A percentile compares a stretch with the other conserved stretches of the same genome.
Evolutionary conservation across 2,329 filamentous ascomycete genomes (phyloP).

Genomic region (Ophiostoma populinum): DNA sequence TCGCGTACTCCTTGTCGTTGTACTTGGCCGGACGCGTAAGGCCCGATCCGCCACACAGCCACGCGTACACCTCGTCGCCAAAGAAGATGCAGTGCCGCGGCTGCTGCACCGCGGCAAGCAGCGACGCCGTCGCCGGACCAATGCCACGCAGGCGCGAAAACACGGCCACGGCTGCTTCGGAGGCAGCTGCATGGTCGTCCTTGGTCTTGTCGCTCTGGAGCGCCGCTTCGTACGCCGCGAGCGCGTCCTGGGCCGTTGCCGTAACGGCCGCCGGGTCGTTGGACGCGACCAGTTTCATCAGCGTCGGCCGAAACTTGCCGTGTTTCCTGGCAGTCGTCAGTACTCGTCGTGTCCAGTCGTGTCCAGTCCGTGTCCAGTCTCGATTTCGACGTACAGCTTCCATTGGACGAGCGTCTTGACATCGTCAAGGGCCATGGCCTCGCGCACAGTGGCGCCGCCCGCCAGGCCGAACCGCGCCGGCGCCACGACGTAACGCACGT

Average conservation of each 20-base stretch:
- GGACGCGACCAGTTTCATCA: conserved; percentile 42
- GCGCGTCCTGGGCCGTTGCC: conserved; percentile 32
- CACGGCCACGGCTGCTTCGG: conserved; percentile 28
- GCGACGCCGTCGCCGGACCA: conserved; percentile 62
- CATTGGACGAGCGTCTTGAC: conserved; percentile 47
- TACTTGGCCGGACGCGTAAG: conserved; percentile 45
- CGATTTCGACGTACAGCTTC: conserved; percentile 45
- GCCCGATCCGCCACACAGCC: conserved; percentile 41
- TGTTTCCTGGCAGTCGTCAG: conserved; percentile 23
- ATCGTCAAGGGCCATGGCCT: conserved; percentile 35
- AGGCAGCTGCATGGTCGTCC: conserved; percentile 10
- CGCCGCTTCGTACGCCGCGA: conserved; percentile 24
- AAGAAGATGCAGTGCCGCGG: conserved; percentile 51
- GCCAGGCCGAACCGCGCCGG: conserved; percentile 25
- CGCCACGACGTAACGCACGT: conserved; percentile 39
- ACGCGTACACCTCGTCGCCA: conserved; percentile 62
- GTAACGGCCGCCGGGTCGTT: conserved; percentile 35
- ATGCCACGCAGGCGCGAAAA: conserved; percentile 52
- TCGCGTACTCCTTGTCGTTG: conserved; percentile 47
- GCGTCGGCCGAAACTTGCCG: conserved; percentile 42
- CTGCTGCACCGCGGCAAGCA: conserved; percentile 50
- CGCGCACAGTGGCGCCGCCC: conserved; percentile 15
- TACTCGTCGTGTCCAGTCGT: no score
- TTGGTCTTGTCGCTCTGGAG: conserved; percentile 19
- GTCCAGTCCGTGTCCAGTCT: no score